Conservation (phyloP, 345 rosid genomes). For the Eucalyptus lansdowneana region DNA sequence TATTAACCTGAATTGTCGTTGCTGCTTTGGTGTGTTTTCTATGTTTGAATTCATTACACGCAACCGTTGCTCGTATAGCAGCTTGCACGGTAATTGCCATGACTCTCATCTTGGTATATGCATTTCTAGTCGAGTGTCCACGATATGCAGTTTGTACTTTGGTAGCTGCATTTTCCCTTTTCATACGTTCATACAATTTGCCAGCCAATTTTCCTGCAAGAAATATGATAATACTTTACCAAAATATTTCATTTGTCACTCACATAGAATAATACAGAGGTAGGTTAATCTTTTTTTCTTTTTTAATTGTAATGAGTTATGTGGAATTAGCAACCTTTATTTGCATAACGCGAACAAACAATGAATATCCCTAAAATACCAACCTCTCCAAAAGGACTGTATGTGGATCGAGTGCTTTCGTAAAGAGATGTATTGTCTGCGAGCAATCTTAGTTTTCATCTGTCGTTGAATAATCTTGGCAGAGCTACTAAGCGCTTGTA, state of each 20-base stretch:
- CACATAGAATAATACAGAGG: neutral
- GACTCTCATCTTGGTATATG: conserved; percentile 20
- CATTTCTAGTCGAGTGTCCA: conserved; percentile 37
- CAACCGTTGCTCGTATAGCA: conserved; percentile 37
- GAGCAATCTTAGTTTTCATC: conserved; percentile 23
- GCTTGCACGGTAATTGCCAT: conserved; percentile 59
- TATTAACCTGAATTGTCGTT: conserved; percentile 43
- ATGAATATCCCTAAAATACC: neutral
- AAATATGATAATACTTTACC: neutral
- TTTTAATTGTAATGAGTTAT: neutral
- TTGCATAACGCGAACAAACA: neutral
- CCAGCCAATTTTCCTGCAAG: conserved; percentile 40
- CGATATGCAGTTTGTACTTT: conserved; percentile 67
- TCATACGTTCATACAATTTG: conserved; percentile 17
- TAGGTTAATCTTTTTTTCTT: neutral
- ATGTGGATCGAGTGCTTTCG: conserved; percentile 40
- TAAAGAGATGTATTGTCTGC: conserved; percentile 25
- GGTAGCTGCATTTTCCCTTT: conserved; percentile 47
- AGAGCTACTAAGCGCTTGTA: conserved; percentile 33
- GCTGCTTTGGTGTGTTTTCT: conserved; percentile 30
- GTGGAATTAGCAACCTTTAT: neutral
- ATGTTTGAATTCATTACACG: conserved; percentile 23
- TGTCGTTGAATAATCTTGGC: conserved; percentile 57
- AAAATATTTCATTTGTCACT: neutral
- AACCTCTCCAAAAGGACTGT: conserved; percentile 86